Conservation (phyloP, 441 rosid genomes). For the Daphne laureola region DNA sequence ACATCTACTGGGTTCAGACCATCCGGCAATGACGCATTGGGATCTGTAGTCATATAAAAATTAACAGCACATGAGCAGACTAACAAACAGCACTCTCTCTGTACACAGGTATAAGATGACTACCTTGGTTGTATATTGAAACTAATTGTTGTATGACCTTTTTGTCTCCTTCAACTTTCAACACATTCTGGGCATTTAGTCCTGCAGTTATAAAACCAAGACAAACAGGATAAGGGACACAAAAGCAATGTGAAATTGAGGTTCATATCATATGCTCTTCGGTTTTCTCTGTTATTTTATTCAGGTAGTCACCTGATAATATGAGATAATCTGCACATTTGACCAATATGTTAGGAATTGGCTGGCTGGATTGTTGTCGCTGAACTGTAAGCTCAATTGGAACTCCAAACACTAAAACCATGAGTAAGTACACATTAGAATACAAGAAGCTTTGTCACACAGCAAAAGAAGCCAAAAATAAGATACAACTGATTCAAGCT, state of each 20-base stretch:
- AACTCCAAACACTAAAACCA: constrained; percentile 69
- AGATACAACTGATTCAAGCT: too few species aligned
- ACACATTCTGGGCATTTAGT: constrained; percentile 52
- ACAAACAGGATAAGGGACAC: constrained; percentile 4
- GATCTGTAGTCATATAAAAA: constrained; percentile 35
- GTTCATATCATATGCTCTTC: not conserved
- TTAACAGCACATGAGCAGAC: constrained; percentile 10
- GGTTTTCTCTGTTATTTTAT: constrained; percentile 1
- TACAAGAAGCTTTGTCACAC: too few species aligned
- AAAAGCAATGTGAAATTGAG: constrained; percentile 2
- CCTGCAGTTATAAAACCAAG: constrained; percentile 29
- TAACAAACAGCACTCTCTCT: constrained; percentile 6
- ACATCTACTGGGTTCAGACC: constrained; percentile 62
- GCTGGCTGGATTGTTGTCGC: constrained; percentile 55
- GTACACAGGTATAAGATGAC: constrained; percentile 8
- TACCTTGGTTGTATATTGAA: constrained; percentile 69
- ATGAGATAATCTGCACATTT: constrained; percentile 81
- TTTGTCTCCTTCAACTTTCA: constrained; percentile 74
- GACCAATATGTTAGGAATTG: constrained; percentile 59
- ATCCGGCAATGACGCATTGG: constrained; percentile 60
- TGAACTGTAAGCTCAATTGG: constrained; percentile 69
- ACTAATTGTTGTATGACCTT: constrained; percentile 67
- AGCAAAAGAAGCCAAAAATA: too few species aligned
- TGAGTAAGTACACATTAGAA: too few species aligned
- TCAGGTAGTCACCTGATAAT: constrained; percentile 45